Conservation (phyloP, 2,329 filamentous ascomycete species). For the Periglandula ipomoeae region DNA sequence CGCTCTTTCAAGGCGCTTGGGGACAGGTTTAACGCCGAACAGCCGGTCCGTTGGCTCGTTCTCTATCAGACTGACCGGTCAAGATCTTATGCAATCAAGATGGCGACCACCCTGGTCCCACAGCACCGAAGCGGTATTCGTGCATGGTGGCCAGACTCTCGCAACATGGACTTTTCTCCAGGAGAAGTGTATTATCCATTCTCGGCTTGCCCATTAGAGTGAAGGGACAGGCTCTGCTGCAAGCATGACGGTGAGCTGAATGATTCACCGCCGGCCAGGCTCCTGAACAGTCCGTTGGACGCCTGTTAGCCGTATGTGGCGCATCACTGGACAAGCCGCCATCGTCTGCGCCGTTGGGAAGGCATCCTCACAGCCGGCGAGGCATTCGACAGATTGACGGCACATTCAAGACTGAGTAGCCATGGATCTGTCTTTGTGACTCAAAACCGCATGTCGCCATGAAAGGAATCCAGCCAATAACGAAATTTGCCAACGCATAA, state of each 20-base stretch:
- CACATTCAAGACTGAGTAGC: background rate
- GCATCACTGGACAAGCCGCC: background rate
- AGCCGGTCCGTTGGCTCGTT: background rate
- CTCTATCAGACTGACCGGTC: background rate
- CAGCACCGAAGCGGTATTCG: too few relatives aligned
- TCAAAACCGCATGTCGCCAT: background rate
- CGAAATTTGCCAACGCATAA: constrained; percentile 3
- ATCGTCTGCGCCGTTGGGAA: background rate
- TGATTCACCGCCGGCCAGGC: too few relatives aligned
- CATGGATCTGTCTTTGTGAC: background rate
- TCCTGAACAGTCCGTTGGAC: background rate
- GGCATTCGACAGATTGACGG: background rate
- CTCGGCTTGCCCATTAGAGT: too few relatives aligned
- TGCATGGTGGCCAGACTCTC: too few relatives aligned
- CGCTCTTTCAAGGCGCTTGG: too few relatives aligned
- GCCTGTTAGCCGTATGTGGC: background rate
- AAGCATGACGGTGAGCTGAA: too few relatives aligned
- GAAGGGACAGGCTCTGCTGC: too few relatives aligned
- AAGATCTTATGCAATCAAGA: too few relatives aligned
- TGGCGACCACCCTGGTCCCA: too few relatives aligned
- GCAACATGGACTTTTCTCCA: too few relatives aligned
- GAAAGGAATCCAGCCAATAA: background rate
- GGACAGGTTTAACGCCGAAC: too few relatives aligned
- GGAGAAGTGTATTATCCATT: too few relatives aligned
- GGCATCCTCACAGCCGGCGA: background rate